Base-by-base conservation (phyloP, 2,329 filamentous ascomycete genomes). In the Calonectria henricotiae region DNA sequence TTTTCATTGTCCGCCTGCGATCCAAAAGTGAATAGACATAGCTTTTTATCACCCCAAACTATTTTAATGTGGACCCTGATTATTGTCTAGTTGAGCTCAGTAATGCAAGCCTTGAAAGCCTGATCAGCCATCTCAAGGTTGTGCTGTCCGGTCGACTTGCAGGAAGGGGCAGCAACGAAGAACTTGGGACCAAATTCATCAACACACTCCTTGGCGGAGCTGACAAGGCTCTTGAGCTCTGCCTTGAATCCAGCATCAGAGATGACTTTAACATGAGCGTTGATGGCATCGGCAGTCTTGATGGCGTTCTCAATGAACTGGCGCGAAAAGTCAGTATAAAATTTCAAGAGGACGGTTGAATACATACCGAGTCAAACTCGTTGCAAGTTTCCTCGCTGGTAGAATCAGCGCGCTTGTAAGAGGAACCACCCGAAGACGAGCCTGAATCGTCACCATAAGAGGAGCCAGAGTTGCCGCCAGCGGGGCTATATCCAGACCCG, bases 111-210 rank as follows among this genome's bases (percentile, higher is more conserved):
- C 37, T 54, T 25, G 27, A 54, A 64, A 15, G 62, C 62, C 35
- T 39, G 25, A 13, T 58, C 51, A 58, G 51, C 51, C 51, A 39
- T 8, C 51, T 58, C 32, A 5, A 58, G 51, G 30, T 20, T 58
- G 35, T 58, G 51, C 32, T 58, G 51, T 17, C 51, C 51, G 25
- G 51, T 58, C 4, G 51, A 58, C 51, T 58, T 58, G 51, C 51
- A 58, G 39, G 35, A 39, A 25, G 51, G 35, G 25, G 35, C 51
- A 58, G 32, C 32, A 2, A 23, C 51, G 51, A 58, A 58, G 5
- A 58, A 27, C 20, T 58, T 58, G 20, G 51, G 32, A 9, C 30
- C 51, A 7, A 58, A 39, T n/a, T 58, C 51, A 5, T 58, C 51
- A 17, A 58, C 51, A 23, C 5, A 58, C n/a, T 39, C 35, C 13